Evolutionary conservation across 2,329 filamentous ascomycete species (phyloP).

Genomic region (Penicillium sp.): DNA sequence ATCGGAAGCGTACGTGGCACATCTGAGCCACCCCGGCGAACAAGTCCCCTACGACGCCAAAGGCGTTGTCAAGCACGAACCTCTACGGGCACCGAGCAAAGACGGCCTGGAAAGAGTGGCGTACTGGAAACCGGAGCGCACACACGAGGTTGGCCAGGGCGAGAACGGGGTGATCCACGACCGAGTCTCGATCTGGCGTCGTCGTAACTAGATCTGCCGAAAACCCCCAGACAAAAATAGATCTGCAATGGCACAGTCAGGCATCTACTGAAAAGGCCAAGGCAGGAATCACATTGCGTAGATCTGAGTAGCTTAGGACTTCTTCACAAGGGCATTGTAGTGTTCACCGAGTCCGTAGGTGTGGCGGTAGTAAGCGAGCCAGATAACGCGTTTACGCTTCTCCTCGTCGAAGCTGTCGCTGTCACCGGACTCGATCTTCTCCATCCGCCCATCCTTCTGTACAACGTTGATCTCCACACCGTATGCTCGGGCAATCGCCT

Average conservation of each 20-base stretch:
- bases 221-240: not conserved
- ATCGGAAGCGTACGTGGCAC: constrained; percentile 68
- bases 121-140: constrained; percentile 57
- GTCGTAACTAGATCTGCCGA: constrained; percentile 27
- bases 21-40: constrained; percentile 69
- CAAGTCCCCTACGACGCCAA: constrained; percentile 62
- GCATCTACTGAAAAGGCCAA: not conserved
- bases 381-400: constrained; percentile 62
- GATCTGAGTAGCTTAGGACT: constrained; percentile 22
- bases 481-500: constrained; percentile 79
- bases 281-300: not conserved
- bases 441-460: constrained; percentile 75
- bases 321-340: constrained; percentile 80
- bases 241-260: not conserved
- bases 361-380: constrained; percentile 94
- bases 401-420: constrained; percentile 41
- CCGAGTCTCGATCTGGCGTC: constrained; percentile 47
- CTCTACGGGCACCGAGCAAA: constrained; percentile 46
- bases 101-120: constrained; percentile 49
- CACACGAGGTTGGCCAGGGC: constrained; percentile 55
- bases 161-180: constrained; percentile 43
- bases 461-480: constrained; percentile 79
- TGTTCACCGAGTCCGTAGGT: constrained; percentile 94
- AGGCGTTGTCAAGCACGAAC: constrained; percentile 51
- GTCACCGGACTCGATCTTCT: constrained; percentile 65